phyloP scores from a whole-genome alignment of 768 basidiomycete species.

The Xerocomellus amylosporus region DNA sequence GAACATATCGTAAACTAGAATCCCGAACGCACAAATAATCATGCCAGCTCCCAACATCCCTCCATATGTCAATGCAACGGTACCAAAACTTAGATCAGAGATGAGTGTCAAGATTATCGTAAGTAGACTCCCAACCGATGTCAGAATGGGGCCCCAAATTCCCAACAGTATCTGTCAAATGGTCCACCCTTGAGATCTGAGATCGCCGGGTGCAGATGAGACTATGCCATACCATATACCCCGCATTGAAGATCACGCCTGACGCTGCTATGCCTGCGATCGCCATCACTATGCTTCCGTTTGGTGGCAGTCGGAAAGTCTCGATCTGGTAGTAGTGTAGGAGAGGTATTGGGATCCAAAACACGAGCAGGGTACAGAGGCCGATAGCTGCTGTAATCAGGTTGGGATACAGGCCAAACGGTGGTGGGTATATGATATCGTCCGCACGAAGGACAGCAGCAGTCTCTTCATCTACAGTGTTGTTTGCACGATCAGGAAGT shows the following conservation, averaged over 20 bases:
- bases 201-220: not conserved
- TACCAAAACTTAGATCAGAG: constrained; percentile 73
- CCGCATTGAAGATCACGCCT: constrained; percentile 81
- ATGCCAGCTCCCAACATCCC: constrained; percentile 73
- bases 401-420: constrained; percentile 85
- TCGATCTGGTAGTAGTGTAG: constrained; percentile 67
- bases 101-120: constrained; percentile 87
- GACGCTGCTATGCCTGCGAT: constrained; percentile 67
- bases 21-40: constrained; percentile 80
- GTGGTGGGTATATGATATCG: constrained; percentile 52
- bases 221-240: constrained; percentile 64
- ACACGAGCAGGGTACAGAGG: constrained; percentile 60
- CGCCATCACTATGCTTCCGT: constrained; percentile 41
- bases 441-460: constrained; percentile 21
- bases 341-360: constrained; percentile 80
- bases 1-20: constrained; percentile 73
- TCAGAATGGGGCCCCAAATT: constrained; percentile 84
- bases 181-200: constrained; percentile 1
- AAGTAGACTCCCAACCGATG: constrained; percentile 89
- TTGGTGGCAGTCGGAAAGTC: constrained; percentile 61
- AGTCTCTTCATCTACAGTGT: constrained; percentile 19
- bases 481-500: constrained; percentile 40
- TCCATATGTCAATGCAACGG: constrained; percentile 62
- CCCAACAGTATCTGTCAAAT: constrained; percentile 66
- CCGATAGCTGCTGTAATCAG: constrained; percentile 80